These are phyloP conservation scores for Psilocybe subaeruginosa DNA, from an alignment of 768 basidiomycete species.

Conservation along the genomic window DNA sequence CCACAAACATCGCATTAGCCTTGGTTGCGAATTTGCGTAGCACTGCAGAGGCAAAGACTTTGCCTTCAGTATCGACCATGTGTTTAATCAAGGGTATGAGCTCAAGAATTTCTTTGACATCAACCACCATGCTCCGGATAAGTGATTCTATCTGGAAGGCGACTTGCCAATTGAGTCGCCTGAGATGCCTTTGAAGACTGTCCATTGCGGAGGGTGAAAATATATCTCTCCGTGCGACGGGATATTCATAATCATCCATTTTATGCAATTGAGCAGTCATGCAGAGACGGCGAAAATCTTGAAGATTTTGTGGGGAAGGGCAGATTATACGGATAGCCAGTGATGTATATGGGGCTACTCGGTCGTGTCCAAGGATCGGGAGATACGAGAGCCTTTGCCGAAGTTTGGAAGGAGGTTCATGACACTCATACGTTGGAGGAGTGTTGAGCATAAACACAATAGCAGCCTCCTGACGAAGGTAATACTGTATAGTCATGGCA, in stretches of 20 bases:
- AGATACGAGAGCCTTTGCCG: constrained; percentile 43
- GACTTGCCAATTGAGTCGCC: constrained; percentile 47
- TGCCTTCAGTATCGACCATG: constrained; percentile 32
- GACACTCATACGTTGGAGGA: constrained; percentile 29
- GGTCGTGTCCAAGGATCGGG: constrained; percentile 41
- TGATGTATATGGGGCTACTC: constrained; percentile 56
- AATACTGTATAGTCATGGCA: constrained; percentile 37
- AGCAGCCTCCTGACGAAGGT: constrained; percentile 31
- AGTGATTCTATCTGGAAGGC: constrained; percentile 63
- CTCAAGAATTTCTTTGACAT: constrained; percentile 51
- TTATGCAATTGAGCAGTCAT: constrained; percentile 40
- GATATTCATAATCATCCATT: constrained; percentile 36
- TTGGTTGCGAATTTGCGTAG: constrained; percentile 40
- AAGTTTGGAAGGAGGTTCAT: constrained; percentile 3
- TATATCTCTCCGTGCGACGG: constrained; percentile 41
- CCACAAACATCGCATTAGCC: constrained; percentile 29
- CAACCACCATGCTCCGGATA: constrained; percentile 42
- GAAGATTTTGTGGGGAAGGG: constrained; percentile 31
- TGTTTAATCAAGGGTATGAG: constrained; percentile 38
- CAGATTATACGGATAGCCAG: constrained; percentile 55
- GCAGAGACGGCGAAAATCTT: constrained; percentile 40
- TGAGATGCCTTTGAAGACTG: constrained; percentile 35
- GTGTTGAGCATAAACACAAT: constrained; percentile 46
- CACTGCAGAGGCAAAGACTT: constrained; percentile 38
- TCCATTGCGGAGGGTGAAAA: constrained; percentile 42